These are phyloP conservation scores for Neurospora sp. DNA, from an alignment of 495 filamentous ascomycete genomes.

Conservation along the genomic window DNA sequence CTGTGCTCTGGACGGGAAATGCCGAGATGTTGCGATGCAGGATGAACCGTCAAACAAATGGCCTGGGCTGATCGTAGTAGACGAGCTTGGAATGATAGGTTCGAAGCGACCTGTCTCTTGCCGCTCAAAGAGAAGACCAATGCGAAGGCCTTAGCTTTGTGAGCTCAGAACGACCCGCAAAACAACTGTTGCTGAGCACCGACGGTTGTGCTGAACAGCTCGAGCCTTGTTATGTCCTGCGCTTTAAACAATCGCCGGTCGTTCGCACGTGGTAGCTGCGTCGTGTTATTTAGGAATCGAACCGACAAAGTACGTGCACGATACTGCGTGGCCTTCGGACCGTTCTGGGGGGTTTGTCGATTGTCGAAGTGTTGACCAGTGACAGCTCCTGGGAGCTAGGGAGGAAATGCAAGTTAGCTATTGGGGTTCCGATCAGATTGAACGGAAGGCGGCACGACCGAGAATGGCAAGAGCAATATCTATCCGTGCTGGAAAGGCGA, in stretches of 20 bases:
- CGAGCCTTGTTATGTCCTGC: not conserved
- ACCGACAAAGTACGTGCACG: not conserved
- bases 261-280: not conserved
- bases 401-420: not conserved
- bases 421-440: not conserved
- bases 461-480: not conserved
- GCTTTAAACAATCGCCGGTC: not conserved
- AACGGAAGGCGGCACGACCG: not conserved
- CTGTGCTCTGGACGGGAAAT: not conserved
- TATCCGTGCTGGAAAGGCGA: not conserved
- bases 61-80: not conserved
- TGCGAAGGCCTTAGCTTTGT: not conserved
- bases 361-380: not conserved
- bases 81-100: not conserved
- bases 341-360: not conserved
- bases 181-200: not conserved
- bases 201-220: not conserved
- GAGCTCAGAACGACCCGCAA: not conserved
- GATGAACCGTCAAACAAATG: not conserved
- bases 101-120: not conserved
- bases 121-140: not conserved
- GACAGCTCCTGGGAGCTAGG: not conserved
- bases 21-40: not conserved
- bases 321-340: not conserved
- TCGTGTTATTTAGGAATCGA: not conserved